Evolutionary conservation across 2,329 filamentous ascomycete genomes (phyloP), one percentile per base, ranked within the genome.

Genomic region (Fusarium mundagurra): DNA sequence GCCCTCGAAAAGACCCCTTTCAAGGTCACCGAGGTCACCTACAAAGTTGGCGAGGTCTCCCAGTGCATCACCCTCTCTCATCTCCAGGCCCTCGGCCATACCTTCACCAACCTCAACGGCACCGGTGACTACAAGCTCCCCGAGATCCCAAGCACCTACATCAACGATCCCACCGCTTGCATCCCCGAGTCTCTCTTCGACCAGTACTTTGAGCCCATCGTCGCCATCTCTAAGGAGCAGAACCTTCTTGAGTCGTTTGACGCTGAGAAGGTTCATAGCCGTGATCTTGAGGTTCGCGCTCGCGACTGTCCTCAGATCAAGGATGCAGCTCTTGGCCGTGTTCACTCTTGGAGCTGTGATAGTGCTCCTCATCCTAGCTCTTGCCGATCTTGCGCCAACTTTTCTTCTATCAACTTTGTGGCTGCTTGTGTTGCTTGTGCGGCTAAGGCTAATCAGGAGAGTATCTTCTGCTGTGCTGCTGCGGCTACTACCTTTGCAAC

Each of bases 161-260:
- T 72, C 27, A 59, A 72, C 36, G 43, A 61, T 24, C 70, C 70
- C 24, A 58, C 55, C 8, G 68, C 57, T 11, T 72, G 70, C 7
- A 59, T 72, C 11, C 70, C 70, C 1, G 64, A 72, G 36, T 69
- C 68, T 5, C 70, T 72, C 33, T 72, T 51, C 22, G 68, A 72
- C 29, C 22, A 61, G 34, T 72, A 72, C 60, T 72, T 72, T 27
- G 68, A 72, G 41, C 64, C 68, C 41, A 61, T 72, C 22, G 70
- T 72, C 13, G 64, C 60, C 24, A 45, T 72, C 36, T 45, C 70
- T 45, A 72, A 72, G 60, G 22, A 72, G 24, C 41, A 72, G 17
- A 48, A 72, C 22, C 51, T 72, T n/a, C 64, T 72, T 3, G 44
- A 65, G 34, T n/a, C 51, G 2, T 55, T 55, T n/a, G 62, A 61